Conservation (phyloP, 257 asterid species). For the Fraxinus quadrangulata region DNA sequence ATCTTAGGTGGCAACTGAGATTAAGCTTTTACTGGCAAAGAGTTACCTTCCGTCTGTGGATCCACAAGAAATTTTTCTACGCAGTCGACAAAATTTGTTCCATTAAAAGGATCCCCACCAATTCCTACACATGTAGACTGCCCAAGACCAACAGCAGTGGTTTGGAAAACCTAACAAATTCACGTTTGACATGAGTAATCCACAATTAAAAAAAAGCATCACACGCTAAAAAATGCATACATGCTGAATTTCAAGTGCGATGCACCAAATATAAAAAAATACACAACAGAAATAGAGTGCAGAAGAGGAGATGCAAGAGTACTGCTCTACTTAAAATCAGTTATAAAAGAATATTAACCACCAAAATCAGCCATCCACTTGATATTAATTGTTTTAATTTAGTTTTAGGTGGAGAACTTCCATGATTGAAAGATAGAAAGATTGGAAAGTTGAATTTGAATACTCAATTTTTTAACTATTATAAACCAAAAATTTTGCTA, state of each 20-base stretch:
- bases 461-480: neutral
- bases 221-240: neutral
- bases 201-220: neutral
- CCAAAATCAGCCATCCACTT: neutral
- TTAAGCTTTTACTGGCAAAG: neutral
- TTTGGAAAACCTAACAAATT: slow-evolving; percentile 71
- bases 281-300: slow-evolving; percentile 13
- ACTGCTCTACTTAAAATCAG: slow-evolving; percentile 15
- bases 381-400: neutral
- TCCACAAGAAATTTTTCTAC: slow-evolving; percentile 79
- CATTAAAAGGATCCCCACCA: slow-evolving; percentile 99
- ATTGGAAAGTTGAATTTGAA: neutral
- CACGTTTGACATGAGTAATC: slow-evolving; percentile 9
- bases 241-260: neutral
- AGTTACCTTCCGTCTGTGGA: slow-evolving; percentile 94
- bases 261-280: slow-evolving; percentile 12
- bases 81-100: slow-evolving; percentile 97
- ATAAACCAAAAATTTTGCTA: neutral
- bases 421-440: neutral
- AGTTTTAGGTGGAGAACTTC: neutral
- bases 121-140: slow-evolving; percentile 97
- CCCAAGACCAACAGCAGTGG: slow-evolving; percentile 98
- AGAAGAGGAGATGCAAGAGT: neutral
- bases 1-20: neutral
- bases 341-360: slow-evolving; percentile 9